phyloP scores from a whole-genome alignment of 1,284 basidiomycete genomes.

The Omphalotus olearius region DNA sequence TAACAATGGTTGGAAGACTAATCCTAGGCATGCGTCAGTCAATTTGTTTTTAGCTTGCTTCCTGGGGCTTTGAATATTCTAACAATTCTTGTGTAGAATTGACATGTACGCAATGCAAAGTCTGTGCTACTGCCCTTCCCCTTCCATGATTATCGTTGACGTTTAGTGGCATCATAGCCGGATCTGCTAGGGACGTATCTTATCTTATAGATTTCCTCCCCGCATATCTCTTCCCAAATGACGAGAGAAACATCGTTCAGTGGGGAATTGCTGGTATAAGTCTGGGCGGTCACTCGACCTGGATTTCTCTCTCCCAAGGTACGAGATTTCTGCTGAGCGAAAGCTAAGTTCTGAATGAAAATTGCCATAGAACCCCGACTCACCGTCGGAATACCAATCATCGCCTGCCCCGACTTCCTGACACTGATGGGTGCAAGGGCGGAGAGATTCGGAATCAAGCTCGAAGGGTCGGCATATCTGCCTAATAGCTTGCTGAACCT shows the following conservation, averaged over 20 bases:
- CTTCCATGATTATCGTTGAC: neutral
- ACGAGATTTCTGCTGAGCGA: too few species aligned
- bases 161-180: slow-evolving; percentile 36
- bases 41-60: neutral
- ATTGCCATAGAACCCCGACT: slow-evolving; percentile 61
- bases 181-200: slow-evolving; percentile 74
- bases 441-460: slow-evolving; percentile 33
- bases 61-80: neutral
- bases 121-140: slow-evolving; percentile 25
- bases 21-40: slow-evolving; percentile 64
- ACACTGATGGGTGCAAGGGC: slow-evolving; percentile 62
- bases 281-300: slow-evolving; percentile 76
- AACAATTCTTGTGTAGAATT: slow-evolving; percentile 34
- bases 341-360: neutral
- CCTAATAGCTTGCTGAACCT: slow-evolving; percentile 50
- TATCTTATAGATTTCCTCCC: slow-evolving; percentile 82
- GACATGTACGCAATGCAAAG: slow-evolving; percentile 76
- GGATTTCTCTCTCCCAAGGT: slow-evolving; percentile 69
- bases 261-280: slow-evolving; percentile 74
- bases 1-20: slow-evolving; percentile 59
- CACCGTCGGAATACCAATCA: slow-evolving; percentile 69
- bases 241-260: slow-evolving; percentile 57
- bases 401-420: slow-evolving; percentile 77
- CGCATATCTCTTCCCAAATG: slow-evolving; percentile 71
- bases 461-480: slow-evolving; percentile 42